phyloP scores from a whole-genome alignment of 2,329 filamentous ascomycete species.

The Aspergillus cejpii region DNA sequence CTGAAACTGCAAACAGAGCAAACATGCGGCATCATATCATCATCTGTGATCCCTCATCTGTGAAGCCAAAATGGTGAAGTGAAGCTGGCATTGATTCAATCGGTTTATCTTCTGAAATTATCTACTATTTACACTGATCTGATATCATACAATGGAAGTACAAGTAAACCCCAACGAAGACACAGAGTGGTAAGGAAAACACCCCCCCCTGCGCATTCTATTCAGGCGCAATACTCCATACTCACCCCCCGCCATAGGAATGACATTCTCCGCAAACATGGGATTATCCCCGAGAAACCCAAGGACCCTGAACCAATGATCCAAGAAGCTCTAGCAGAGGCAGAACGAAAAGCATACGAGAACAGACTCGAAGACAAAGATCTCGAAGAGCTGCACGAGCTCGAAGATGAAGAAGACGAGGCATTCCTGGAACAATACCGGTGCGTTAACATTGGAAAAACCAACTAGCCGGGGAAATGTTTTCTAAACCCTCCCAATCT shows the following conservation, averaged over 20 bases:
- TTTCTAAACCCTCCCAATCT: constrained; percentile 1
- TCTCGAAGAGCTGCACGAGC: constrained; percentile 82
- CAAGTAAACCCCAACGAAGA: constrained; percentile 94
- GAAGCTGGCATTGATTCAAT: constrained; percentile 9
- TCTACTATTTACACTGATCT: constrained; percentile 16
- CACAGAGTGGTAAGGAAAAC: constrained; percentile 73
- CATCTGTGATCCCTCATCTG: neutral
- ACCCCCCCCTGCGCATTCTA: constrained; percentile 8
- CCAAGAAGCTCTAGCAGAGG: constrained; percentile 85
- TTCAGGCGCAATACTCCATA: constrained; percentile 9
- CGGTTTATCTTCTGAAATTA: constrained; percentile 1
- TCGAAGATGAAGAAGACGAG: constrained; percentile 95
- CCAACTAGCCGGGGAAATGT: too few species aligned
- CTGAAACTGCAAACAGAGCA: constrained; percentile 33
- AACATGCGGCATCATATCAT: constrained; percentile 31
- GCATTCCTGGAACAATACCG: constrained; percentile 82
- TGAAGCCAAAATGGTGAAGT: too few species aligned
- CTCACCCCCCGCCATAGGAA: constrained; percentile 59
- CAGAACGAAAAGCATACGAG: constrained; percentile 75
- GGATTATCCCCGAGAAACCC: constrained; percentile 94
- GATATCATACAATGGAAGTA: constrained; percentile 53
- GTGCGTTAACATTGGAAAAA: too few species aligned
- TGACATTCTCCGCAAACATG: constrained; percentile 94
- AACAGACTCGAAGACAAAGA: constrained; percentile 92
- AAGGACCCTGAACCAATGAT: constrained; percentile 93